These are phyloP conservation scores for Coprinellus micaceus DNA, from an alignment of 768 basidiomycete species.

Conservation along the genomic window DNA sequence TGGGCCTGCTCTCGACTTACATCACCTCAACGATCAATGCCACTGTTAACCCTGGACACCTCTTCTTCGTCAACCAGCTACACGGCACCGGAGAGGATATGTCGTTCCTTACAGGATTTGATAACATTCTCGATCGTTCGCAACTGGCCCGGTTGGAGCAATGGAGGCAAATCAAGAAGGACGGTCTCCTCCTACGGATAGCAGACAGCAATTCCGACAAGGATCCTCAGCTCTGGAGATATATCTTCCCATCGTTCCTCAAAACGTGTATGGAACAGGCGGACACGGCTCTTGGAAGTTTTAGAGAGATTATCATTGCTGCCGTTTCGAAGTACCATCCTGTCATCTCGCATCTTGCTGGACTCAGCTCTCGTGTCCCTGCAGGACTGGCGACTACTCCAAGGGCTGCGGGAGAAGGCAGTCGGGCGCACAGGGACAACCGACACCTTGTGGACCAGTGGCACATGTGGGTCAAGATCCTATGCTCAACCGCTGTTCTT, in stretches of 20 bases:
- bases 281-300: constrained; percentile 40
- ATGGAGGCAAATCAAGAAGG: constrained; percentile 56
- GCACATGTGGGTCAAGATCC: constrained; percentile 77
- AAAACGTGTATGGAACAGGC: constrained; percentile 50
- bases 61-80: constrained; percentile 49
- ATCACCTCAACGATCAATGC: constrained; percentile 31
- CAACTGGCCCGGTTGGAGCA: constrained; percentile 62
- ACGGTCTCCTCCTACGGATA: constrained; percentile 60
- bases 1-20: constrained; percentile 47
- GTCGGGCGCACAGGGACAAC: constrained; percentile 53
- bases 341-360: constrained; percentile 68
- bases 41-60: constrained; percentile 21
- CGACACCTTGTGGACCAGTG: constrained; percentile 67
- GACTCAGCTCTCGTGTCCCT: constrained; percentile 58
- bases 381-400: constrained; percentile 38
- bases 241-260: constrained; percentile 64
- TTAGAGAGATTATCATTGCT: constrained; percentile 66
- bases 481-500: constrained; percentile 77
- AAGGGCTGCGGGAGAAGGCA: constrained; percentile 48
- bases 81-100: constrained; percentile 45
- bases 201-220: constrained; percentile 66
- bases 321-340: constrained; percentile 70
- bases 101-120: constrained; percentile 55
- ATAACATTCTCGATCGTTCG: constrained; percentile 59
- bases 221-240: constrained; percentile 73